phyloP scores from a whole-genome alignment of 2,329 filamentous ascomycete genomes.

The Zymoseptoria passerinii region DNA sequence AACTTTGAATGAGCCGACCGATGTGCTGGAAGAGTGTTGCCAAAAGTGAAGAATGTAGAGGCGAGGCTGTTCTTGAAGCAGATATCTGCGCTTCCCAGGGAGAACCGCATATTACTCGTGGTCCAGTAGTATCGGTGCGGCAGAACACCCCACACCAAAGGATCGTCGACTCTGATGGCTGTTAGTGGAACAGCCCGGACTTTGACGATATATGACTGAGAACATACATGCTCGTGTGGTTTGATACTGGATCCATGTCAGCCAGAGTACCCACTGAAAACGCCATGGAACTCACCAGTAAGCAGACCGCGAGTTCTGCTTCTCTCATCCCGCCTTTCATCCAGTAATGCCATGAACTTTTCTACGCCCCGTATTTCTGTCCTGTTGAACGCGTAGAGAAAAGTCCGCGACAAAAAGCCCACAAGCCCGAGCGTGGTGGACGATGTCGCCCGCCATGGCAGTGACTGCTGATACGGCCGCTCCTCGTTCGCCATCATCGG shows the following conservation, averaged over 20 bases:
- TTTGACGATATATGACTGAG: constrained; percentile 1
- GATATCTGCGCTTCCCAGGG: constrained; percentile 86
- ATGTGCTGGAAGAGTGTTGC: constrained; percentile 86
- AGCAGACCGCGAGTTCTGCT: constrained; percentile 67
- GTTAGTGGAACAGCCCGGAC: background rate
- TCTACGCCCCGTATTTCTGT: constrained; percentile 72
- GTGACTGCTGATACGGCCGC: constrained; percentile 46
- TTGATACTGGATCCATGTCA: constrained; percentile 54
- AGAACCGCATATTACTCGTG: constrained; percentile 73
- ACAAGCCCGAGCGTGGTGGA: constrained; percentile 65
- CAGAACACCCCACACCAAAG: constrained; percentile 83
- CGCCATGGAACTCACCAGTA: constrained; percentile 52
- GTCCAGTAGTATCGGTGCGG: constrained; percentile 65
- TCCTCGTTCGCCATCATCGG: constrained; percentile 34
- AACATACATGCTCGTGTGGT: constrained; percentile 81
- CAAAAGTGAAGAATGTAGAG: constrained; percentile 72
- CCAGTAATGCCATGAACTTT: constrained; percentile 64
- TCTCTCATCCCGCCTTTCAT: constrained; percentile 59
- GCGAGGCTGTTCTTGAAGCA: constrained; percentile 76
- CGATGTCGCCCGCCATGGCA: constrained; percentile 67
- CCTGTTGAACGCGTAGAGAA: constrained; percentile 65
- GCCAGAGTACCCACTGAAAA: background rate
- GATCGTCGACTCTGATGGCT: constrained; percentile 71
- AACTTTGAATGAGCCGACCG: constrained; percentile 66
- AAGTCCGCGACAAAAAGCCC: constrained; percentile 61